Conservation (phyloP, 2,329 filamentous ascomycete genomes). For the Xylaria sp. region DNA sequence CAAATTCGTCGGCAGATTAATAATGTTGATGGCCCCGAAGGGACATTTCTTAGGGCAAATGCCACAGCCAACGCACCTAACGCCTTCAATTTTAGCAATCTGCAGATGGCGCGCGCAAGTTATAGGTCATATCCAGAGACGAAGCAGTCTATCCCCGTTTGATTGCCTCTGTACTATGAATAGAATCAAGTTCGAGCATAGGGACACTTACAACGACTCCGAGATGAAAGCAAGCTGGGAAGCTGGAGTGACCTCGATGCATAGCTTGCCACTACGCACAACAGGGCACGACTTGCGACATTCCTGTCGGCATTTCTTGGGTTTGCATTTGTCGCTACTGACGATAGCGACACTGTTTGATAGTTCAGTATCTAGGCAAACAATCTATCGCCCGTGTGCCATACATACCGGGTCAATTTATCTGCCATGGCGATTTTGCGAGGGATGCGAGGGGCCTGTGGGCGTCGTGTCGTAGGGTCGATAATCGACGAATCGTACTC, state of each 20-base stretch:
- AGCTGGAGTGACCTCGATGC: conserved; percentile 5
- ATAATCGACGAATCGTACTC: neutral
- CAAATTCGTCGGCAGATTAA: conserved; percentile 1
- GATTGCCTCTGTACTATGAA: neutral
- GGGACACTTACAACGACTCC: conserved; percentile 2
- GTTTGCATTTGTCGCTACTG: conserved; percentile 10
- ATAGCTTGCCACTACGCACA: conserved; percentile 7
- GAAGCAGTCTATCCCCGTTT: neutral
- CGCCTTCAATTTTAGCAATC: neutral
- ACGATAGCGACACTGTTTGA: conserved; percentile 8
- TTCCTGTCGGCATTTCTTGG: conserved; percentile 9
- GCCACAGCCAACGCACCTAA: conserved; percentile 4
- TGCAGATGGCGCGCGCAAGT: neutral
- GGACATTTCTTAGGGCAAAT: conserved; percentile 8
- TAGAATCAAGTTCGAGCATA: neutral
- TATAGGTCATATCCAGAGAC: neutral
- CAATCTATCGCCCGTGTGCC: neutral
- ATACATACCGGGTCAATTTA: conserved; percentile 10
- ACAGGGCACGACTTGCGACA: conserved; percentile 9
- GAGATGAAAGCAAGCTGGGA: conserved; percentile 7
- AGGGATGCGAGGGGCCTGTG: neutral
- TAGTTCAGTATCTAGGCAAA: neutral
- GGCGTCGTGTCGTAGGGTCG: neutral
- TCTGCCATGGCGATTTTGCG: conserved; percentile 3
- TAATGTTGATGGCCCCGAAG: neutral